phyloP scores from a whole-genome alignment of 805 yeast genomes.

The Alloascoidea africana region DNA sequence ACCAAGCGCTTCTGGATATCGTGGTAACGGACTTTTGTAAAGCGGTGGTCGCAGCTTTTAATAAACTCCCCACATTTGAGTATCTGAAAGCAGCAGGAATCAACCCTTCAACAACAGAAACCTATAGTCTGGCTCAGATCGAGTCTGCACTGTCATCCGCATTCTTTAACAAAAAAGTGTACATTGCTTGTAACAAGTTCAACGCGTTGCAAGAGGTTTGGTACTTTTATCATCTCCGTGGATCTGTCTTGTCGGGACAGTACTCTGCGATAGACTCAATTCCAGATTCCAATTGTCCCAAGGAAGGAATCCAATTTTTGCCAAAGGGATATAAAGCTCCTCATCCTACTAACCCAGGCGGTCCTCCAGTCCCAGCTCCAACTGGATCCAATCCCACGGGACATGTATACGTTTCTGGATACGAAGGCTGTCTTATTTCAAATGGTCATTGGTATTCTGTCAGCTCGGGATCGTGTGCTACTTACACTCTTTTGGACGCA shows the following conservation, averaged over 20 bases:
- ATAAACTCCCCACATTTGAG: conserved; percentile 47
- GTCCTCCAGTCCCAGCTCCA: conserved; percentile 13
- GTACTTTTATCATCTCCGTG: conserved; percentile 68
- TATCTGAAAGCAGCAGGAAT: conserved; percentile 59
- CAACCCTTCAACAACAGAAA: conserved; percentile 39
- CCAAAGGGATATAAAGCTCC: conserved; percentile 41
- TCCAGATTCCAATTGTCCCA: conserved; percentile 46
- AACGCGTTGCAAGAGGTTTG: conserved; percentile 49
- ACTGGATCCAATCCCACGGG: conserved; percentile 26
- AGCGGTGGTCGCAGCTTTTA: conserved; percentile 41
- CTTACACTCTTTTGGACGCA: conserved; percentile 40
- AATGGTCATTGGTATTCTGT: conserved; percentile 71
- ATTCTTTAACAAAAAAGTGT: conserved; percentile 35
- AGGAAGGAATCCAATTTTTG: conserved; percentile 46
- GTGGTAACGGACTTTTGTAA: conserved; percentile 55
- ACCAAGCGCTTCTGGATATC: not conserved
- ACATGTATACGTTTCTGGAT: conserved; percentile 30
- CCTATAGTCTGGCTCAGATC: conserved; percentile 35
- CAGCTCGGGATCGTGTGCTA: conserved; percentile 69
- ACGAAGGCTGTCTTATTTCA: conserved; percentile 66
- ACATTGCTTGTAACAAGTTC: conserved; percentile 38
- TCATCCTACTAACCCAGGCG: conserved; percentile 10
- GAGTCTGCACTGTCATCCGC: conserved; percentile 18
- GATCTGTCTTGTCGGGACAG: conserved; percentile 52
- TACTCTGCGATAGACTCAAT: conserved; percentile 50